phyloP scores from a whole-genome alignment of 2,329 filamentous ascomycete species.

The Penicillium sclerotigenum region DNA sequence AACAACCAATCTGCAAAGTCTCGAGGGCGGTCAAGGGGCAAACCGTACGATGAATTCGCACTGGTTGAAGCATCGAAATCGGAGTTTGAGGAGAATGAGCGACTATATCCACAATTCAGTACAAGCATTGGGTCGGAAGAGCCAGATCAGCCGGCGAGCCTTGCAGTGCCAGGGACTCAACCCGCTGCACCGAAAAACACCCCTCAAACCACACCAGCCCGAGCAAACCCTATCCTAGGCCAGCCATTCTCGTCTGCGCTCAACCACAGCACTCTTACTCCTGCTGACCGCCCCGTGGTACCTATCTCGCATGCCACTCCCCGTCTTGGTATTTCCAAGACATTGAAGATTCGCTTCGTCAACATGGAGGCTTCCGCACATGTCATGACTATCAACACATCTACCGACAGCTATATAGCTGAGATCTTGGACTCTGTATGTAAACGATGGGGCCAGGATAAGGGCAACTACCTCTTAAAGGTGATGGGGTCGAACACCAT shows the following conservation, averaged over 20 bases:
- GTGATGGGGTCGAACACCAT: conserved; percentile 62
- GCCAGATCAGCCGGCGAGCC: conserved; percentile 23
- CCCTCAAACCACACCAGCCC: conserved; percentile 16
- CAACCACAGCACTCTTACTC: conserved; percentile 45
- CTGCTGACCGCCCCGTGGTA: conserved; percentile 47
- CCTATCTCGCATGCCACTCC: conserved; percentile 49
- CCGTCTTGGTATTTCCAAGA: conserved; percentile 57
- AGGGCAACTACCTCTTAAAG: conserved; percentile 61
- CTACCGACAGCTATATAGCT: conserved; percentile 65
- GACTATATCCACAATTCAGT: conserved; percentile 52
- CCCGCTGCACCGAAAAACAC: conserved; percentile 23
- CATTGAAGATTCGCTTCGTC: conserved; percentile 58
- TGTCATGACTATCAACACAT: conserved; percentile 55
- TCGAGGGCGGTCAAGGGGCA: conserved; percentile 58
- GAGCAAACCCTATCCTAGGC: conserved; percentile 43
- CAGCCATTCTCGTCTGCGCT: conserved; percentile 47
- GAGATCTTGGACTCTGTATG: conserved; percentile 63
- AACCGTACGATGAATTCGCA: conserved; percentile 65
- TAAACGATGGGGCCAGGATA: conserved; percentile 61
- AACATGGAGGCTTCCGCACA: conserved; percentile 57
- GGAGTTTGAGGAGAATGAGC: conserved; percentile 58
- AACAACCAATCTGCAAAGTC: conserved; percentile 58
- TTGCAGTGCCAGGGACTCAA: conserved; percentile 23
- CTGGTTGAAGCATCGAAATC: conserved; percentile 58
- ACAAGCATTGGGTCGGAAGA: conserved; percentile 32